Base-by-base conservation (phyloP, 495 filamentous ascomycete genomes). In the Cetradonia linearis region DNA sequence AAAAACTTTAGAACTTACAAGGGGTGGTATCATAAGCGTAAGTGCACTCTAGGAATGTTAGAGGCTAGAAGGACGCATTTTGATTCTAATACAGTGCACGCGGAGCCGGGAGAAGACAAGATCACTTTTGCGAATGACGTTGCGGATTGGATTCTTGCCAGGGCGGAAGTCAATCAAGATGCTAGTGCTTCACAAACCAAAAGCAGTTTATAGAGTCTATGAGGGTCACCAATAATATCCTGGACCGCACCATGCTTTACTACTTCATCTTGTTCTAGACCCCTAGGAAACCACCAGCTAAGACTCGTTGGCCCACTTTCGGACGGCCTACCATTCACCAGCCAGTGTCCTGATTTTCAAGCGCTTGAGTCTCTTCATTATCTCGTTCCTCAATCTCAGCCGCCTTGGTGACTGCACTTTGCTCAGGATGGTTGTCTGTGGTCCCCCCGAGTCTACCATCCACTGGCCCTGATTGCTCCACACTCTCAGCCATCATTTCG, bases 271-370 rank as follows among this genome's bases (percentile, higher is more conserved):
- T 81, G 57, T 79, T 79, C 77, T 83, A 89, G 5, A 89, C 69
- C 1, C 75, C 87, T 54, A 91, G 72, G 65, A 91, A 91, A 0
- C 87, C 87, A 20, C 87, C 87, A 2, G 84, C 87, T 13, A 81
- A 71, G 37, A 86, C 73, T 40, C 72, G 71, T 30, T 79, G 67
- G 1, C 86, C 86, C 31, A 83, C 82, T 66, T 83, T 86, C 0
- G 87, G 87, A 38, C 86, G 73, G 63, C 87, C 89, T 9, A 91
- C 77, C 67, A 86, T 77, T 20, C 58, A 20, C 56, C 38, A 58
- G 30, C 47, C n/a, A 40, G 20, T 37, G 14, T 50, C 33, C 42
- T 55, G 38, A 25, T 49, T 49, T 10, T 42, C 30, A 5, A 54
- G 27, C 30, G 47, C 60, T 49, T 65, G 53, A 11, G 64, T 62